Base-by-base conservation (phyloP, 2,329 filamentous ascomycete genomes). In the Cladosporium colombiae region DNA sequence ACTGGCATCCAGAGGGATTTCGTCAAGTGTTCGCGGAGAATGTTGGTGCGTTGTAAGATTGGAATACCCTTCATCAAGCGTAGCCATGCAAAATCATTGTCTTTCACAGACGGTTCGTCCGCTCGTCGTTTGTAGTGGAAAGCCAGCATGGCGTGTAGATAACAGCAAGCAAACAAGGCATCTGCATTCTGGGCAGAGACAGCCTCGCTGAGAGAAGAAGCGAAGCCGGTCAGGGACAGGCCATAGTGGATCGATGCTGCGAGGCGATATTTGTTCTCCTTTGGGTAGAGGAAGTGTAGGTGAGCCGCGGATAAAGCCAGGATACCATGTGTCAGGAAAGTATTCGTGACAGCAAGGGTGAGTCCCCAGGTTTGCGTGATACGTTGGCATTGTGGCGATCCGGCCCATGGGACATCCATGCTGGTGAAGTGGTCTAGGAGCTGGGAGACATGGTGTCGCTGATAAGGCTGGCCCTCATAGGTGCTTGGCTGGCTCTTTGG, bases 271-370 rank as follows among this genome's bases (percentile, higher is more conserved):
- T 69, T 67, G 23, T 66, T 66, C 35, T 65, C 49, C 86, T 56
- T 88, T 86, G 74, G 92, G 95, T 75, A 90, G 88, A 65, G 92
- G 93, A 73, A 94, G 61, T 92, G 90, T 69, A 98, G 86, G 79
- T 97, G 93, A 73, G 91, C 93, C 64, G 94, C 93, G 16, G 93
- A 96, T 73, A 97, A 90, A 11, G 92, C 92, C 62, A 97, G 85
- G 72, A 97, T 85, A 16, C 93, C 89, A 78, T 94, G 91, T 91
- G 97, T 93, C 71, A 97, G 92, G 79, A 94, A 97, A 64, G 88
- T 84, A 74, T 92, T 88, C 21, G 88, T 88, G 59, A 92, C 85
- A 65, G 91, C 92, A 74, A 96, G 89, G 69, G 88, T 87, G 70
- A 97, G 84, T 29, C 60, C 66, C 52, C 68, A 66, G 14, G 35